Evolutionary conservation across 306 rosid genomes (phyloP).

Genomic region (Corylus avellana): DNA sequence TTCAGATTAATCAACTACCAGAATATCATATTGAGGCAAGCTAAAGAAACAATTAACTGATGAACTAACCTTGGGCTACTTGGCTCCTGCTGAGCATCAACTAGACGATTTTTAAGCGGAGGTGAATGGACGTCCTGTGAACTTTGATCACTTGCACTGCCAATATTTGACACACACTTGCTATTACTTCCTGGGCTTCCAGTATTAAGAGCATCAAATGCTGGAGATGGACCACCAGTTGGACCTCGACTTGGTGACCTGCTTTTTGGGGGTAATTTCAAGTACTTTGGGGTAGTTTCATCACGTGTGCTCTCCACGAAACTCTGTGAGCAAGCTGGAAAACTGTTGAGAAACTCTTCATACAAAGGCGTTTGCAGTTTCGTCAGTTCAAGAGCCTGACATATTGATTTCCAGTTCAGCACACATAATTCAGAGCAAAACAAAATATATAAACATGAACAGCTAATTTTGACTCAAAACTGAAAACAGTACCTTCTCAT

Average conservation of each 20-base stretch:
- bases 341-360: conserved; percentile 90
- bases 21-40: conserved; percentile 15
- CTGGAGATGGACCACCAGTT: conserved; percentile 56
- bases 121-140: conserved; percentile 62
- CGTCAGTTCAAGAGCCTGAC: conserved; percentile 93
- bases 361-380: conserved; percentile 90
- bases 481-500: conserved; percentile 74
- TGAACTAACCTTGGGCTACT: conserved; percentile 74
- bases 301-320: conserved; percentile 54
- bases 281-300: conserved; percentile 62
- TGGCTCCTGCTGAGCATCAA: conserved; percentile 75
- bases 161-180: conserved; percentile 51
- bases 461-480: conserved; percentile 17
- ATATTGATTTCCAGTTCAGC: conserved; percentile 18
- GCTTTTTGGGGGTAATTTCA: conserved; percentile 96
- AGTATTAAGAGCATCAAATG: conserved; percentile 45
- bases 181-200: conserved; percentile 88
- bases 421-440: conserved; percentile 25
- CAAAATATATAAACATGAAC: conserved; percentile 9
- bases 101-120: conserved; percentile 54
- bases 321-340: conserved; percentile 66
- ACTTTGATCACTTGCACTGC: conserved; percentile 50
- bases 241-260: conserved; percentile 81
- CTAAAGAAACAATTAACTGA: conserved; percentile 13
- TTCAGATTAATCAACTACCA: conserved; percentile 24